These are phyloP conservation scores for Bipolaris bicolor DNA, from an alignment of 2,329 filamentous ascomycete species.

Conservation along the genomic window DNA sequence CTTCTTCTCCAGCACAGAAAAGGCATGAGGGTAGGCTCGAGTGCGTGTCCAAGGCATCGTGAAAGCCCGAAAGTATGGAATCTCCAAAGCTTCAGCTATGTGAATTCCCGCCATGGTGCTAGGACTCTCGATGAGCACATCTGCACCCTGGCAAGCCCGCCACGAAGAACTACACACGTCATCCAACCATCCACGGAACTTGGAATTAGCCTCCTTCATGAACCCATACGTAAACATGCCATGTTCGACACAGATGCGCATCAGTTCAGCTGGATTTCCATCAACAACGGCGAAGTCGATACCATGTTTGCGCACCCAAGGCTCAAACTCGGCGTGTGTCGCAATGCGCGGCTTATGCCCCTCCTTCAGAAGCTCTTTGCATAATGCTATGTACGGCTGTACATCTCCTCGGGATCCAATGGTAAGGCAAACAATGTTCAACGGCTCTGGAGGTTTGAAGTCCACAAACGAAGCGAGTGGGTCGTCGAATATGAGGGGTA, in stretches of 20 bases:
- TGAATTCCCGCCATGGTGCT: slow-evolving; percentile 98
- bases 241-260: slow-evolving; percentile 95
- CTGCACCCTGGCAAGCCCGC: slow-evolving; percentile 81
- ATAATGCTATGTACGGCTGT: slow-evolving; percentile 95
- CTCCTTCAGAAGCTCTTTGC: slow-evolving; percentile 86
- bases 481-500: slow-evolving; percentile 88
- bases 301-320: slow-evolving; percentile 89
- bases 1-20: slow-evolving; percentile 89
- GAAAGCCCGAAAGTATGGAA: slow-evolving; percentile 96
- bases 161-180: slow-evolving; percentile 83
- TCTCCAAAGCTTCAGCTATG: slow-evolving; percentile 88
- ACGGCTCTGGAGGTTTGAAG: slow-evolving; percentile 80
- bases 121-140: slow-evolving; percentile 92
- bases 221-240: slow-evolving; percentile 97
- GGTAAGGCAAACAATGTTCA: slow-evolving; percentile 89
- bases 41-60: slow-evolving; percentile 99
- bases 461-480: slow-evolving; percentile 85
- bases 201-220: slow-evolving; percentile 74
- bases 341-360: slow-evolving; percentile 88
- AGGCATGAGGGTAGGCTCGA: slow-evolving; percentile 93
- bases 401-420: slow-evolving; percentile 96
- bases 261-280: slow-evolving; percentile 90
- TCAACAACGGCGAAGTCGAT: slow-evolving; percentile 90
- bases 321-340: slow-evolving; percentile 87
- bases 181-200: slow-evolving; percentile 93